These are phyloP conservation scores for Alloteropsis semialata DNA, from an alignment of 176 grass and related monocot genomes.

Conservation along the genomic window DNA sequence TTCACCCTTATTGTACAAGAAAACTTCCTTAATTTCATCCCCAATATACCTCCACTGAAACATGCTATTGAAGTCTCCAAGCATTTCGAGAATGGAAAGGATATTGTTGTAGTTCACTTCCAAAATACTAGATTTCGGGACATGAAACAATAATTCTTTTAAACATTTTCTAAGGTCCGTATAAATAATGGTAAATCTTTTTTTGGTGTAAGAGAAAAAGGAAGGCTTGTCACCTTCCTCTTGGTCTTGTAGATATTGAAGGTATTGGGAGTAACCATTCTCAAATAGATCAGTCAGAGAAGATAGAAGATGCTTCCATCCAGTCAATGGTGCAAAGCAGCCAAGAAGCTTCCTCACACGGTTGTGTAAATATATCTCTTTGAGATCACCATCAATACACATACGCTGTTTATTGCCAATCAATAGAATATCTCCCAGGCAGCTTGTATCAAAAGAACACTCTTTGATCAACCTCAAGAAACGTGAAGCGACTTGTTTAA, in stretches of 20 bases:
- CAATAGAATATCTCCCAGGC: slow-evolving; percentile 63
- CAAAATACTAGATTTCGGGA: slow-evolving; percentile 50
- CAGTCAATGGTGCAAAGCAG: slow-evolving; percentile 59
- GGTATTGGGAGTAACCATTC: slow-evolving; percentile 42
- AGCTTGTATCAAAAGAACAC: slow-evolving; percentile 18
- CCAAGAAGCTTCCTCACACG: slow-evolving; percentile 43
- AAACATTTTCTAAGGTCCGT: slow-evolving; percentile 45
- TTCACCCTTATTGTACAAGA: slow-evolving; percentile 23
- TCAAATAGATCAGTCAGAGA: slow-evolving; percentile 53
- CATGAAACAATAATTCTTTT: slow-evolving; percentile 46
- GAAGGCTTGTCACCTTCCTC: slow-evolving; percentile 3
- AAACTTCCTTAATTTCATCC: slow-evolving; percentile 44
- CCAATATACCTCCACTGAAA: slow-evolving; percentile 19
- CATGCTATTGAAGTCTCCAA: slow-evolving; percentile 44
- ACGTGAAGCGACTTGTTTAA: slow-evolving; percentile 56
- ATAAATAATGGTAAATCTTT: slow-evolving; percentile 40
- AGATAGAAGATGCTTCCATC: slow-evolving; percentile 53
- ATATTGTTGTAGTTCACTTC: slow-evolving; percentile 48
- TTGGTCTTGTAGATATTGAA: slow-evolving; percentile 17
- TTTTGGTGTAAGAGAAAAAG: slow-evolving; percentile 42
- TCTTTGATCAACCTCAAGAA: slow-evolving; percentile 54
- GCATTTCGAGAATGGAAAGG: slow-evolving; percentile 39
- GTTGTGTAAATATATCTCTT: slow-evolving; percentile 65
- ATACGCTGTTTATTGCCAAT: slow-evolving; percentile 67
- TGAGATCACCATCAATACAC: slow-evolving; percentile 36